Conservation (phyloP, 2,329 filamentous ascomycete genomes). For the Chaetomiaceae sp. region DNA sequence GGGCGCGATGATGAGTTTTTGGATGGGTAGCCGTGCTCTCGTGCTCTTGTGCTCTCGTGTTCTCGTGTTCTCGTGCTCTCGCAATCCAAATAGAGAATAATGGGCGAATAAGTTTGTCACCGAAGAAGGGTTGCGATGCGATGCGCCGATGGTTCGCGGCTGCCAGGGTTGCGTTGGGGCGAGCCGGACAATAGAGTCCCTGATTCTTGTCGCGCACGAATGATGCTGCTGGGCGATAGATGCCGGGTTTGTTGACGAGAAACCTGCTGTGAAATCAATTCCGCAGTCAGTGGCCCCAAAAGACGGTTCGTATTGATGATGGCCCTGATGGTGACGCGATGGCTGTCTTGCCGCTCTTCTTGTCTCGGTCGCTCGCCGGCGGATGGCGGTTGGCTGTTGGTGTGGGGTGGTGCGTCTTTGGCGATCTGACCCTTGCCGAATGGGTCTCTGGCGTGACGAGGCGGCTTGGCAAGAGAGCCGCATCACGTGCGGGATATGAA, state of each 20-base stretch:
- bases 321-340: conserved; percentile 14
- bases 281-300: not conserved
- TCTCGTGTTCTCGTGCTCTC: too few relatives aligned
- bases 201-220: not conserved
- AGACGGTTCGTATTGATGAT: not conserved
- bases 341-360: conserved; percentile 6
- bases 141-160: not conserved
- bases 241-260: too few relatives aligned
- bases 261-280: not conserved
- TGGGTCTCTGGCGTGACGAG: not conserved
- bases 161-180: not conserved
- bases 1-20: too few relatives aligned
- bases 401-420: conserved; percentile 21
- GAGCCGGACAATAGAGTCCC: not conserved
- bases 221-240: not conserved
- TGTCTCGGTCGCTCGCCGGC: conserved; percentile 10
- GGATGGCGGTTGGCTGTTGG: conserved; percentile 18
- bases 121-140: too few relatives aligned
- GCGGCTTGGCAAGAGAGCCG: conserved; percentile 18
- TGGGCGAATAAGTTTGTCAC: too few relatives aligned
- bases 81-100: too few relatives aligned
- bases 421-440: conserved; percentile 19
- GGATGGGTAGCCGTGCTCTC: too few relatives aligned
- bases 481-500: conserved; percentile 21
- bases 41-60: too few relatives aligned